Base-by-base conservation (phyloP, 1,284 basidiomycete genomes). In the Trametes pubescens region DNA sequence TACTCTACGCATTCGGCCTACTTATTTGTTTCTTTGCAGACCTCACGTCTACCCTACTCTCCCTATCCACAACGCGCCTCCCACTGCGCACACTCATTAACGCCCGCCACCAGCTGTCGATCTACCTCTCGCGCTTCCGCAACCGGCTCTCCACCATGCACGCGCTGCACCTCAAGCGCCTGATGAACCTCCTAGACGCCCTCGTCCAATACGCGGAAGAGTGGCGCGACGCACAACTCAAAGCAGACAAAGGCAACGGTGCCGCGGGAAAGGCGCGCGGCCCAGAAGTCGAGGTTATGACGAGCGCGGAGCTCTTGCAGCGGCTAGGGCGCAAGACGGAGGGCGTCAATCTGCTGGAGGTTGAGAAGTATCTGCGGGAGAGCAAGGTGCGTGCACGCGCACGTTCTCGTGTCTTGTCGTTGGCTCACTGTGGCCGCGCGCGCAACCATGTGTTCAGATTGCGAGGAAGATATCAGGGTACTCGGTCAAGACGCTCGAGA, bases 11-110 rank as follows among this genome's bases (percentile, higher is more conserved):
- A 21, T 21, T 48, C 2, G 32, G 22, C 29, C n/a, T 21, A 3
- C 43, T 22, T 10, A 13, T 51, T 37, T 34, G 3, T 38, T 24
- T 52, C 22, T 47, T 47, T 29, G 13, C 65, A 95, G 94, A 96
- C 74, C 77, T 96, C 49, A 94, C 95, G 67, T 88, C 96, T 22
- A 96, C 95, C 0, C 81, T 99, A 1, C 85, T 99, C 5, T 91
- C 92, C 0, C 84, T 98, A 22, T 94, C 97, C 62, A 93, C 94
- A 2, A 83, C 89, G 21, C 81, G 86, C 0, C 80, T 99, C 6
- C 82, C 90, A 1, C 82, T 86, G 4, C 71, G 78, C 1, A 86
- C 84, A 24, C 78, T 98, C 10, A 75, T 79, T 0, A 82, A 81
- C 18, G 94, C 95, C 0, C 78, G 91, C 2, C 81, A 82, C n/a